A percentile compares a stretch with the other conserved stretches of the same genome.
Conservation (phyloP, 176 grass and related monocot genomes). For the Leersia perrieri region DNA sequence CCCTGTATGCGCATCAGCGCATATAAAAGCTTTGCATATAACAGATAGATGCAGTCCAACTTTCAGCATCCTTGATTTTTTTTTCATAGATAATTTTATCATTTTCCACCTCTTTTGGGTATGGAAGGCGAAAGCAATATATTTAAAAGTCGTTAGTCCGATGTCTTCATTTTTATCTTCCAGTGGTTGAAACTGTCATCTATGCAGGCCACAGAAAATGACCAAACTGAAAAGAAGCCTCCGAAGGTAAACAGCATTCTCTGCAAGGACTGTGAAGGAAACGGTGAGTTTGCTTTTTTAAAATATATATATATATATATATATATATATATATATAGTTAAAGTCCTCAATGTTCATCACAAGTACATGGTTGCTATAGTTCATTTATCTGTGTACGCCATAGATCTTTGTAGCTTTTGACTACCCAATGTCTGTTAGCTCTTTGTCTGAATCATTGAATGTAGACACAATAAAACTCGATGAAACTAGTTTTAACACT, state of each 20-base stretch:
- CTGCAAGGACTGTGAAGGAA: constrained; percentile 58
- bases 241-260: constrained; percentile 51
- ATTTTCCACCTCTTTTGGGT: no score
- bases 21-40: background rate
- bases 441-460: background rate
- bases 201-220: constrained; percentile 55
- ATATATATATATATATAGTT: no score
- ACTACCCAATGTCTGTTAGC: background rate
- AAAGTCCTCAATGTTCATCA: background rate
- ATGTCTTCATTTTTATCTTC: constrained; percentile 12
- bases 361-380: background rate
- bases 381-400: background rate
- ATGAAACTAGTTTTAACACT: background rate
- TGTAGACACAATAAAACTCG: background rate
- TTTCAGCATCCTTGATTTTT: background rate
- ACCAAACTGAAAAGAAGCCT: constrained; percentile 38
- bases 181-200: constrained; percentile 13
- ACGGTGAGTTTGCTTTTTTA: constrained; percentile 49
- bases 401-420: background rate
- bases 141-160: background rate
- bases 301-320: no score
- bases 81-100: background rate
- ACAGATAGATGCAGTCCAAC: background rate
- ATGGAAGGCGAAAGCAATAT: background rate
- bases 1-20: background rate